These are phyloP conservation scores for Mycena metata DNA, from an alignment of 768 basidiomycete species.

Conservation along the genomic window DNA sequence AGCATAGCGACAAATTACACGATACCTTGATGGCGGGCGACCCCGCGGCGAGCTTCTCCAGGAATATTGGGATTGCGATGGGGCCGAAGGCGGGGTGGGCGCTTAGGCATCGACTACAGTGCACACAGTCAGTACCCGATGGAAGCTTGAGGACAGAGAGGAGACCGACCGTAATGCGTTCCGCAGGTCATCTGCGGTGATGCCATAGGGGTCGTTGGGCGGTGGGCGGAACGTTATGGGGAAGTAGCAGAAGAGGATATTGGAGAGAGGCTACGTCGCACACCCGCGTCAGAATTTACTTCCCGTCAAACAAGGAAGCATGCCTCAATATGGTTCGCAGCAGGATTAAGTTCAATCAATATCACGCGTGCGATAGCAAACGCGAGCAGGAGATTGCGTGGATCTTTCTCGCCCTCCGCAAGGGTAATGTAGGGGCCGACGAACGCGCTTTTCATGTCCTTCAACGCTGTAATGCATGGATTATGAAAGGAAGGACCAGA, in stretches of 20 bases:
- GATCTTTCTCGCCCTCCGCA: slow-evolving; percentile 98
- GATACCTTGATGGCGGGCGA: slow-evolving; percentile 86
- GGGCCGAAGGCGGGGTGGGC: slow-evolving; percentile 88
- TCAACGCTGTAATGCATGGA: slow-evolving; percentile 53
- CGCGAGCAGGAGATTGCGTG: slow-evolving; percentile 90
- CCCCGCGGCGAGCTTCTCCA: slow-evolving; percentile 91
- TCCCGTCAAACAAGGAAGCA: slow-evolving; percentile 36
- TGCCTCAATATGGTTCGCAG: slow-evolving; percentile 78
- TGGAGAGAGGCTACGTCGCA: slow-evolving; percentile 80
- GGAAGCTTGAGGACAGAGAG: background rate
- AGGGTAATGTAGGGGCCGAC: slow-evolving; percentile 79
- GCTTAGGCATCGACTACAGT: slow-evolving; percentile 72
- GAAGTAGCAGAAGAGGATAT: slow-evolving; percentile 98
- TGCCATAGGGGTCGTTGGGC: slow-evolving; percentile 93
- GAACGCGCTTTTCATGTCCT: slow-evolving; percentile 79
- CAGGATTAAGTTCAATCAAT: slow-evolving; percentile 88
- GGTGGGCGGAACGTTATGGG: slow-evolving; percentile 97
- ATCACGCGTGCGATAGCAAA: slow-evolving; percentile 92
- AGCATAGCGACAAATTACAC: slow-evolving; percentile 14
- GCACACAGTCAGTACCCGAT: background rate
- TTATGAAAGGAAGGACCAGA: slow-evolving; percentile 12
- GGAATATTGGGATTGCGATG: slow-evolving; percentile 87
- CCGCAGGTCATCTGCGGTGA: slow-evolving; percentile 90
- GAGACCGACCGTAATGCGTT: slow-evolving; percentile 69
- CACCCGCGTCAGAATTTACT: background rate